Percentiles rank a stretch among this genome's conserved stretches.
phyloP scores from a whole-genome alignment of 805 yeast species.

The Kluyveromyces aestuarii region DNA sequence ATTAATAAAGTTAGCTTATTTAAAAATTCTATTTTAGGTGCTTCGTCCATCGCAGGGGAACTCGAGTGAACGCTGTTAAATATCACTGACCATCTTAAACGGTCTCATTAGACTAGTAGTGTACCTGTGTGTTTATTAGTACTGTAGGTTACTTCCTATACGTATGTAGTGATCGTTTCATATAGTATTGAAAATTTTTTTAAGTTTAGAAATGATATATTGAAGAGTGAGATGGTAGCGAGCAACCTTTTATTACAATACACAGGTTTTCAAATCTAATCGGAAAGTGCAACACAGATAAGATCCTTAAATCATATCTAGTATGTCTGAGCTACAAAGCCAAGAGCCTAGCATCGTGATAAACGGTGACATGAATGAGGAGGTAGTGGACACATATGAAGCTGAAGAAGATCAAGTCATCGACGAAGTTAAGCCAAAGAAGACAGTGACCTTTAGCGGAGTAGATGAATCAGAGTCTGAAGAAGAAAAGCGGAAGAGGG shows the following conservation, averaged over 20 bases:
- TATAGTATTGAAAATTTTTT: constrained; percentile 1
- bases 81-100: too few relatives aligned
- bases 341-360: constrained; percentile 81
- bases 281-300: not conserved
- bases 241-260: not conserved
- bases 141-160: not conserved
- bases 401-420: constrained; percentile 28
- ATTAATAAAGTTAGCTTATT: too few relatives aligned
- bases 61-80: too few relatives aligned
- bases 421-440: constrained; percentile 40
- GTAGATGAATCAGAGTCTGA: constrained; percentile 56
- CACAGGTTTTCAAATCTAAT: too few relatives aligned
- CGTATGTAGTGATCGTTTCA: not conserved
- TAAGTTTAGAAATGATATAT: not conserved
- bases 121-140: too few relatives aligned
- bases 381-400: constrained; percentile 22
- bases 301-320: not conserved
- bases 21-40: too few relatives aligned
- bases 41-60: too few relatives aligned
- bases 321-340: constrained; percentile 73
- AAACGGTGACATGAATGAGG: constrained; percentile 49
- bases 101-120: too few relatives aligned
- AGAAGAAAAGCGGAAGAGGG: constrained; percentile 70
- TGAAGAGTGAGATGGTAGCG: not conserved
- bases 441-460: constrained; percentile 76